These are phyloP conservation scores for Drechslera avenae DNA, from an alignment of 2,329 filamentous ascomycete species.

Conservation along the genomic window DNA sequence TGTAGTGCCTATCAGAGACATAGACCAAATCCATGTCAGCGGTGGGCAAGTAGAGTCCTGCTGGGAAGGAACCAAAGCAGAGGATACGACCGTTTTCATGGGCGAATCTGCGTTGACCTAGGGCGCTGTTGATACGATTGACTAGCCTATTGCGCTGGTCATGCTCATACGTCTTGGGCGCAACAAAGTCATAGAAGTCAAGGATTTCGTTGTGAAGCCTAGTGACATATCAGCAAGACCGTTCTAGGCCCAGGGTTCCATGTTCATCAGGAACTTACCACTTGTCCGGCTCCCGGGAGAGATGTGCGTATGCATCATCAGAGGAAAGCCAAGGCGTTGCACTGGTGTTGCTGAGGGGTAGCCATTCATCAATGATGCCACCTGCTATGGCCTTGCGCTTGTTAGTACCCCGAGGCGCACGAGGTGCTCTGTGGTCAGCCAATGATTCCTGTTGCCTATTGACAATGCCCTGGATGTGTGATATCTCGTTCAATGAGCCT, in stretches of 20 bases:
- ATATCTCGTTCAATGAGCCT: conserved; percentile 33
- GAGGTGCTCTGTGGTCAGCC: conserved; percentile 18
- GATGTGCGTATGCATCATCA: conserved; percentile 58
- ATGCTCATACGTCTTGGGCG: conserved; percentile 77
- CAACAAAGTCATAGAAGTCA: conserved; percentile 86
- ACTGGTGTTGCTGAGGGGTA: conserved; percentile 40
- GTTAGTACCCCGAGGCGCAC: conserved; percentile 8
- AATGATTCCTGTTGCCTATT: conserved; percentile 15
- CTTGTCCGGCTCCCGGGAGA: conserved; percentile 55
- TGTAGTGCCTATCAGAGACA: conserved; percentile 66
- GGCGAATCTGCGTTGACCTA: conserved; percentile 49
- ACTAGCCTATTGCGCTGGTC: conserved; percentile 75
- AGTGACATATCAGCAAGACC: conserved; percentile 49
- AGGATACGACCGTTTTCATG: conserved; percentile 62
- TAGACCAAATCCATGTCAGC: conserved; percentile 95
- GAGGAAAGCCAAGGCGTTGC: conserved; percentile 56
- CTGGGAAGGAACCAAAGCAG: conserved; percentile 92
- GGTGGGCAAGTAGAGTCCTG: conserved; percentile 73
- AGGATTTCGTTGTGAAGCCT: conserved; percentile 83
- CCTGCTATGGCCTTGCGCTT: conserved; percentile 71
- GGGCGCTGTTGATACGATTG: conserved; percentile 65
- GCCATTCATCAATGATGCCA: conserved; percentile 53
- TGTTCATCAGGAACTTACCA: conserved; percentile 42
- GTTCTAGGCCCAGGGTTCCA: neutral
- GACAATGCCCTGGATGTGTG: conserved; percentile 12